Conservation (phyloP, 1,139 yeast genomes). For the Diutina ranongensis region DNA sequence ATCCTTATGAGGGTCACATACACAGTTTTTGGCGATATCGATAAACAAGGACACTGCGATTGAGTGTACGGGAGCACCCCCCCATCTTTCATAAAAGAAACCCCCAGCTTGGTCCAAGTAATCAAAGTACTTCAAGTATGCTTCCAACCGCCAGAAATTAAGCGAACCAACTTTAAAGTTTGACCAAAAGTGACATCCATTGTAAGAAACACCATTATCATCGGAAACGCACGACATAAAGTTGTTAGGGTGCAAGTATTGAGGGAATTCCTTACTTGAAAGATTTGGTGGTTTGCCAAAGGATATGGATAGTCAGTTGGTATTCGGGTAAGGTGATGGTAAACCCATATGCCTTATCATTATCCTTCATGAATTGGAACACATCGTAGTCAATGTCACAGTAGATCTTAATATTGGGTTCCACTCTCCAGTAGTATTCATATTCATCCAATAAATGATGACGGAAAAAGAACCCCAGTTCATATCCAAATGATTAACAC, state of each 20-base stretch:
- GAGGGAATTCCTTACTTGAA: constrained; percentile 1
- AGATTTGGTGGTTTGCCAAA: not conserved
- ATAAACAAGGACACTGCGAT: constrained; percentile 3
- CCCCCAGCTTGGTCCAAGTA: constrained; percentile 6
- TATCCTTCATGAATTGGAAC: constrained; percentile 7
- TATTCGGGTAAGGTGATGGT: constrained; percentile 2
- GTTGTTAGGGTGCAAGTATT: constrained; percentile 3
- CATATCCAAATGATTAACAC: too few relatives aligned
- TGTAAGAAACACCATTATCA: not conserved
- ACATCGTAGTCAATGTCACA: constrained; percentile 7
- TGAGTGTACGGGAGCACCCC: constrained; percentile 5
- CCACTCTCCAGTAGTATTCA: constrained; percentile 7
- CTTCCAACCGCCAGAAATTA: constrained; percentile 3
- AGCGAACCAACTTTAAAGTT: constrained; percentile 1
- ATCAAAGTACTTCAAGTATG: constrained; percentile 5
- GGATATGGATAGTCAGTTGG: not conserved
- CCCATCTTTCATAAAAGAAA: constrained; percentile 6
- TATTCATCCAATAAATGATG: constrained; percentile 7
- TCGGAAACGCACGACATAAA: not conserved
- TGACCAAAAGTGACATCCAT: constrained; percentile 2
- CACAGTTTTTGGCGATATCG: constrained; percentile 27
- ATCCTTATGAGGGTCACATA: constrained; percentile 36
- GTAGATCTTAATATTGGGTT: constrained; percentile 4
- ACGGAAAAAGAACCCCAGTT: constrained; percentile 7
- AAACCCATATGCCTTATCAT: constrained; percentile 7